Base-by-base conservation (phyloP, 225 moss, liverwort and hornwort species). In the Asterella californica region DNA sequence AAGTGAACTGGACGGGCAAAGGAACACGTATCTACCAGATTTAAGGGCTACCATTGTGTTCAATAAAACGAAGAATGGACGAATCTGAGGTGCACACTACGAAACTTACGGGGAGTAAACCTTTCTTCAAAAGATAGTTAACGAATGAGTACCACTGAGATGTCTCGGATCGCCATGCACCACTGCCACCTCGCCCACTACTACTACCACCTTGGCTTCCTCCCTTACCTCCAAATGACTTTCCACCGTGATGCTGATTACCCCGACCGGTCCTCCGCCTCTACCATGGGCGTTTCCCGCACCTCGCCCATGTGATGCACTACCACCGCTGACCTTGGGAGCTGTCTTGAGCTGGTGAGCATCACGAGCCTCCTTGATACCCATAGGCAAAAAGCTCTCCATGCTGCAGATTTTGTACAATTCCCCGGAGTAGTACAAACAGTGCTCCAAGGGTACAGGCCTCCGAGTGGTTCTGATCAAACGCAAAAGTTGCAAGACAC, bases 61-160 rank as follows among this genome's bases (percentile, higher is more conserved):
- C 33, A 33, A 32, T 65, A 29, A 64, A 11, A 30, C 0, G 33
- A 32, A 2, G 34, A 65, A 12, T 2, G 65, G 12, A 70, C 38
- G 45, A 25, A 9, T 25, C 22, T 9, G 18, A 50, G 25, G 27
- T 70, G 70, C 46, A 42, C 49, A 73, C n/a, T 48, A 50, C 48
- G 15, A 63, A 75, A 92, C 95, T 83, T 93, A 95, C 97, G 83
- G 97, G 97, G 70, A 99, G 91, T 80, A 99, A 83, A 80, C 92
- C 92, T 83, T 92, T 99, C 91, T 93, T 94, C 79, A 92, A 86
- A 82, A 99, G 94, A 89, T 91, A 90, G 88, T 99, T 99, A 89
- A 99, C 89, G 76, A 99, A 91, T 77, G 97, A 92, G 80, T 99
- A 99, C 97, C 97, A 99, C 89, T 94, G 94, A 67, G 97, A 99